Base-by-base conservation (phyloP, 495 filamentous ascomycete genomes). In the Astrothelium macrocarpum region DNA sequence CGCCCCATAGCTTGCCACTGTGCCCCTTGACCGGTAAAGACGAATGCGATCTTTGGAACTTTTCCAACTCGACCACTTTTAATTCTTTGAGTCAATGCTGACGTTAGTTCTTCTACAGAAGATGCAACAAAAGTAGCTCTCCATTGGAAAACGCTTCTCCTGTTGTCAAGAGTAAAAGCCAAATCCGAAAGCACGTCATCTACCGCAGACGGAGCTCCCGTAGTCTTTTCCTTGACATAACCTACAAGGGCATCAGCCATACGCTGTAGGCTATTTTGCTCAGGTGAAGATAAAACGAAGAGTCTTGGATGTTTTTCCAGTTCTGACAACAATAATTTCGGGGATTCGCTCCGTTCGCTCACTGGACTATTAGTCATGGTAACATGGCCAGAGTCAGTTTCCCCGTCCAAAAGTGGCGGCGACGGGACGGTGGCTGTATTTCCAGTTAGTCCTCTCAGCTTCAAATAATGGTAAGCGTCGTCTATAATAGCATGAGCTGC, bases 1-100 rank as follows among this genome's bases (percentile, higher is more conserved):
- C 68, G 67, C 11, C 78, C 80, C 79, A 81, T 81, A 2, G 69
- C 70, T 7, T 65, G 62, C 67, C 71, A 78, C 43, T 79, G 78
- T 3, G 77, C 78, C 3, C 78, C 78, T 66, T 80, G 78, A 10
- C 78, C 78, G 1, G 78, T 80, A 63, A 80, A 79, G 1, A 79
- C 49, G 59, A 60, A 39, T 45, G 59, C 59, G 59, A 60, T 39
- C 39, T 56, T 56, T 56, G 49, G 49, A 29, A 20, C 5, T 29
- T 56, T 56, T 16, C 49, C 49, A 56, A 25, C 49, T 56, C 49
- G 49, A 56, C 49, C 49, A 29, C 49, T 56, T 56, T 25, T 11
- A 56, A 56, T 16, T 29, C 49, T 56, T 25, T 56, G 49, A 16
- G 49, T 56, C 49, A 56, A 20, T 29, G 49, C n/a, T 25, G 49